Evolutionary conservation across 1,284 basidiomycete species (phyloP), one percentile per base, ranked within the genome.

Genomic region (Pterulicium gracile): DNA sequence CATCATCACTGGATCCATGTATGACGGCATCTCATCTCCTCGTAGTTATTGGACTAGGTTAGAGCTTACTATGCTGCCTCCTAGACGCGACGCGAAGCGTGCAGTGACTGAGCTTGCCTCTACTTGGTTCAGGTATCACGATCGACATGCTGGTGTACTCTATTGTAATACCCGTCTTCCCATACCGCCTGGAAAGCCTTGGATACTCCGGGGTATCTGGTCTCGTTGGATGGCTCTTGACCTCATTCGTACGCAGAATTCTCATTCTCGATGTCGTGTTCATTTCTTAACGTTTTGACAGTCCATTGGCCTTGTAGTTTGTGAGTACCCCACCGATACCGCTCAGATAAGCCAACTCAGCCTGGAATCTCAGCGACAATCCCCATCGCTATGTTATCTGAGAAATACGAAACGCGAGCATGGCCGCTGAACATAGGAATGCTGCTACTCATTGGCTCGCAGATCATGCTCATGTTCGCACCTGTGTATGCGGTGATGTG

Each of bases 401-500:
- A 88, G 57, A 68, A 61, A 34, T 76, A 74, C 47, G 62, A 68
- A 19, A 70, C 69, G 20, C 66, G 87, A 42, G 70, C 73, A 43
- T 59, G 59, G 1, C 83, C 84, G 2, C 66, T 90, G 32, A 55
- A 88, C 3, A 47, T 68, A 4, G 86, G 81, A 3, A 65, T 82
- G 13, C 12, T 77, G 2, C 56, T 75, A 13, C 67, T 86, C 12
- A 63, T 79, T 5, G 77, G 68, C 2, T 72, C 79, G 14, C 74
- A 79, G 56, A 62, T 88, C 18, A 68, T 89, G 65, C 72, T 90
- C 43, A 89, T 89, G 85, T 75, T 86, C 50, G 81, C 83, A 0
- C 77, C 74, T 2, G 72, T 67, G 17, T 90, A 79, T 55, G 68
- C 77, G 62, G 63, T 83, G 12, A 87, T 90, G 83, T 75, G 75